A percentile compares a stretch with the other conserved stretches of the same genome.
These are phyloP conservation scores for Solanum peruvianum DNA, from an alignment of 257 asterid species.

Conservation along the genomic window DNA sequence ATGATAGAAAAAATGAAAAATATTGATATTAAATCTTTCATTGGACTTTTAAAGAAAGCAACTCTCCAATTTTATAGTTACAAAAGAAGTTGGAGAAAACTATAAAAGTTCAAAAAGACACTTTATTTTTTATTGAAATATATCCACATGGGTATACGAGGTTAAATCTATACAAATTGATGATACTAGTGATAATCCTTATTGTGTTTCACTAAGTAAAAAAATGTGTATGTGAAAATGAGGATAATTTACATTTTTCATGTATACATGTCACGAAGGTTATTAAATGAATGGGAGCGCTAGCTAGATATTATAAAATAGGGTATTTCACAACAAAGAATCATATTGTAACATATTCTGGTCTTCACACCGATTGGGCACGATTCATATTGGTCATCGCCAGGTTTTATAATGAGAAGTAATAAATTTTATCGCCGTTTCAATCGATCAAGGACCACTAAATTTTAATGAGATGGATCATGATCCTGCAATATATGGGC, in stretches of 20 bases:
- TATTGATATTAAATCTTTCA: neutral
- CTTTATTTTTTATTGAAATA: neutral
- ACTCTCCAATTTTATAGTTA: neutral
- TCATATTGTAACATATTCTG: no score
- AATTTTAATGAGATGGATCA: no score
- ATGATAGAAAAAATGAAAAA: neutral
- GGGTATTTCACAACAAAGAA: no score
- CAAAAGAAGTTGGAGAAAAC: neutral
- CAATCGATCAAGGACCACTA: no score
- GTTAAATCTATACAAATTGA: neutral
- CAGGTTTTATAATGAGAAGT: no score
- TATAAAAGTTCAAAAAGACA: neutral
- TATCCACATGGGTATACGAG: neutral
- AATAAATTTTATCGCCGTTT: accelerated
- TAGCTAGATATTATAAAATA: neutral
- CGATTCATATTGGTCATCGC: no score
- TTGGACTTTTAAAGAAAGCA: neutral
- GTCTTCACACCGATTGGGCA: no score
- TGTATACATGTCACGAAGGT: neutral
- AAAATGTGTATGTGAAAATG: neutral
- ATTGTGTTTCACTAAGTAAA: neutral
- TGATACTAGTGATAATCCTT: neutral
- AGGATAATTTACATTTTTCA: neutral
- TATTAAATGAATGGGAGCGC: neutral
- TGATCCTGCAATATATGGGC: no score